A percentile compares a stretch with the other conserved stretches of the same genome.
These are phyloP conservation scores for Boehmeria nivea DNA, from an alignment of 306 rosid genomes.

Conservation along the genomic window DNA sequence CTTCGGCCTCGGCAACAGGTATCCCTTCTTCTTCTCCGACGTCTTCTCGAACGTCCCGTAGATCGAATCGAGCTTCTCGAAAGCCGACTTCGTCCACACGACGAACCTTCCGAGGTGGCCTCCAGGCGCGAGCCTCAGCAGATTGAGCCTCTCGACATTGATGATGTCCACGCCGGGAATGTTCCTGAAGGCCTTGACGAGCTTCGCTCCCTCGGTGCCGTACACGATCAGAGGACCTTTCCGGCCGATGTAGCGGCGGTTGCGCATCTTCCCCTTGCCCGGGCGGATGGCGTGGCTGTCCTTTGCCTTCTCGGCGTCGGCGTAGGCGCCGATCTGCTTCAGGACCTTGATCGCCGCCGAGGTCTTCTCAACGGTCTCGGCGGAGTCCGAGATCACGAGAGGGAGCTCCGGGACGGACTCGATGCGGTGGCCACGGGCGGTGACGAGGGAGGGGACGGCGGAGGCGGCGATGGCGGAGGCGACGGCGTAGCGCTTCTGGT, in stretches of 20 bases:
- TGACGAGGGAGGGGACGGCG: conserved; percentile 59
- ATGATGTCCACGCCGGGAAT: conserved; percentile 67
- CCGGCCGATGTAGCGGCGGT: conserved; percentile 66
- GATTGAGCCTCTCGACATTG: conserved; percentile 68
- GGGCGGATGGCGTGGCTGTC: conserved; percentile 67
- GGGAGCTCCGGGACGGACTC: conserved; percentile 73
- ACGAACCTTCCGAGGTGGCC: conserved; percentile 85
- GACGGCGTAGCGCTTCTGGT: conserved; percentile 71
- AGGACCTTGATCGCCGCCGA: conserved; percentile 64
- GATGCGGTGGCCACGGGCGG: conserved; percentile 69
- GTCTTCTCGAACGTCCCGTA: conserved; percentile 72
- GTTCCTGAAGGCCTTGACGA: conserved; percentile 75
- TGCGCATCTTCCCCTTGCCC: conserved; percentile 80
- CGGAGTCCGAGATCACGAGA: conserved; percentile 60
- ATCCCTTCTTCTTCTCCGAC: conserved; percentile 69
- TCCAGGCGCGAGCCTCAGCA: conserved; percentile 74
- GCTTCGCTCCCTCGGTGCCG: conserved; percentile 71
- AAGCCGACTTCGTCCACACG: conserved; percentile 79
- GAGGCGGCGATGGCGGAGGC: conserved; percentile 92
- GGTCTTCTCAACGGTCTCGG: conserved; percentile 71
- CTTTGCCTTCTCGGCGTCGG: conserved; percentile 73
- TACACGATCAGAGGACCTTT: conserved; percentile 72
- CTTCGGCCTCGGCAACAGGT: conserved; percentile 64
- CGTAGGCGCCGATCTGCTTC: conserved; percentile 59
- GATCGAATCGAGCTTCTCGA: conserved; percentile 82